Percentiles rank a stretch among this genome's conserved stretches.
Evolutionary conservation across 2,329 filamentous ascomycete species (phyloP).

Genomic region (Drechslerella stenobrocha): DNA sequence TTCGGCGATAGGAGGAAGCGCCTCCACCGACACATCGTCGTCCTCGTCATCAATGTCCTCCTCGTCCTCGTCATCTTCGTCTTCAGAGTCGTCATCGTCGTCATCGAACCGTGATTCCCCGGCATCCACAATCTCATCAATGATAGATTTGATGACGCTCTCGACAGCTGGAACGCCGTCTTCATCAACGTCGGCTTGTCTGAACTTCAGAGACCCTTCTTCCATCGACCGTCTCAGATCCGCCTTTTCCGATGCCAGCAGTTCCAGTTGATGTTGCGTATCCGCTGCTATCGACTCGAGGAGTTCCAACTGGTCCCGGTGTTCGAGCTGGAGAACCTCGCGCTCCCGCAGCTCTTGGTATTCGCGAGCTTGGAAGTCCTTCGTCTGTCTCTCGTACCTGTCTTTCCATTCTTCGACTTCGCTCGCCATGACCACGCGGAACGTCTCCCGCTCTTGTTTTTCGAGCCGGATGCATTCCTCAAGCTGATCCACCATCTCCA

Average conservation of each 20-base stretch:
- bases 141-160: slow-evolving; percentile 22
- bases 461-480: slow-evolving; percentile 45
- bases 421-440: slow-evolving; percentile 26
- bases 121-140: slow-evolving; percentile 16
- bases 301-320: slow-evolving; percentile 42
- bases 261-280: slow-evolving; percentile 43
- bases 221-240: slow-evolving; percentile 45
- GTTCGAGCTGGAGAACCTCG: slow-evolving; percentile 38
- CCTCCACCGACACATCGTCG: slow-evolving; percentile 16
- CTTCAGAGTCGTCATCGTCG: neutral
- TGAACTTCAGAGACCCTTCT: slow-evolving; percentile 10
- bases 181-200: slow-evolving; percentile 33
- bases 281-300: slow-evolving; percentile 45
- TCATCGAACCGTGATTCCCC: neutral
- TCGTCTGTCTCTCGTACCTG: slow-evolving; percentile 29
- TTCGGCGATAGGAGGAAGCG: slow-evolving; percentile 27
- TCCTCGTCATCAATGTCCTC: slow-evolving; percentile 28
- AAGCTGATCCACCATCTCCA: slow-evolving; percentile 42
- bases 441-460: slow-evolving; percentile 42
- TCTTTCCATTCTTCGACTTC: slow-evolving; percentile 41
- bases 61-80: neutral
- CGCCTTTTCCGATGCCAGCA: slow-evolving; percentile 39
- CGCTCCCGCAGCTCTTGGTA: slow-evolving; percentile 40
- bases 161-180: slow-evolving; percentile 25
- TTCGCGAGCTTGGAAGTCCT: slow-evolving; percentile 30